Percentiles rank a stretch among this genome's conserved stretches.
These are phyloP conservation scores for Calonectria montana DNA, from an alignment of 2,329 filamentous ascomycete species.

Conservation along the genomic window DNA sequence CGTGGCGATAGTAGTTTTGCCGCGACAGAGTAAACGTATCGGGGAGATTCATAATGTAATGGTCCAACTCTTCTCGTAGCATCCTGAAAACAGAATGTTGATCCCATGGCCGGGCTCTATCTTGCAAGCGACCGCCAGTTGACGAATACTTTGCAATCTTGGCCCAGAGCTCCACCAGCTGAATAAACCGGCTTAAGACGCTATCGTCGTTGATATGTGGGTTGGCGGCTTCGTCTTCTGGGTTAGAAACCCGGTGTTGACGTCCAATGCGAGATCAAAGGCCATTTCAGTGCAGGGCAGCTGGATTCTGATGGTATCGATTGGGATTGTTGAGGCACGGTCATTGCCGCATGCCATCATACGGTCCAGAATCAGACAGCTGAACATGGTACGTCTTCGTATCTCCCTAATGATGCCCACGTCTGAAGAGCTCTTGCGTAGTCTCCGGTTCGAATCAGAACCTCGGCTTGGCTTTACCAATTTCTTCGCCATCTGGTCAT, in stretches of 20 bases:
- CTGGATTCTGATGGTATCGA: conserved; percentile 71
- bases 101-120: conserved; percentile 70
- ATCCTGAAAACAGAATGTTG: conserved; percentile 63
- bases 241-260: conserved; percentile 61
- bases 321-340: conserved; percentile 68
- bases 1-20: conserved; percentile 74
- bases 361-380: conserved; percentile 78
- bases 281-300: conserved; percentile 75
- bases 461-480: conserved; percentile 3
- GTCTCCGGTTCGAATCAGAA: not conserved
- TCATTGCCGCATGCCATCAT: conserved; percentile 74
- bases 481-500: conserved; percentile 50
- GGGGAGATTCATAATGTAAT: conserved; percentile 57
- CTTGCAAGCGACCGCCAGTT: conserved; percentile 61
- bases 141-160: conserved; percentile 69
- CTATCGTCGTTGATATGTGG: conserved; percentile 55
- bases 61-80: conserved; percentile 61
- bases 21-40: conserved; percentile 67
- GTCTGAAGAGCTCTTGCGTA: conserved; percentile 32
- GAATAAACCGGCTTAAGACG: conserved; percentile 64
- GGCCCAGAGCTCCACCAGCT: conserved; percentile 69
- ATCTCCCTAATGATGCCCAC: conserved; percentile 69
- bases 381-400: conserved; percentile 77
- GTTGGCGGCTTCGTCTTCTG: conserved; percentile 26
- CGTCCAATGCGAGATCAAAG: conserved; percentile 71